Percentiles rank a stretch among this genome's conserved stretches.
Evolutionary conservation across 148 eudicot genomes (phyloP).

Genomic region (Simmondsia chinensis): DNA sequence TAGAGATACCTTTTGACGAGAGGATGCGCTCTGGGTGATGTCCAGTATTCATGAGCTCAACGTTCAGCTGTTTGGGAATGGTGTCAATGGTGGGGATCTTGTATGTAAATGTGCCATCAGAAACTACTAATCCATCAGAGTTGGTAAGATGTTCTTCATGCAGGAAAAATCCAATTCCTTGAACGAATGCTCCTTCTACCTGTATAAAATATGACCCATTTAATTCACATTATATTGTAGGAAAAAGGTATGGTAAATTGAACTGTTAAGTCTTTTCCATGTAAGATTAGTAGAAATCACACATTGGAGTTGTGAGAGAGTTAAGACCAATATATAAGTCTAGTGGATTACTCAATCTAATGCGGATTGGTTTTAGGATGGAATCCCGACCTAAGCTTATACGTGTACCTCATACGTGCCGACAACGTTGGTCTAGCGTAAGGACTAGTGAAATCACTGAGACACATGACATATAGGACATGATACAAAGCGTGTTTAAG

Average conservation of each 20-base stretch:
- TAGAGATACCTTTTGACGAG: slow-evolving; percentile 68
- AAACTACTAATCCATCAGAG: slow-evolving; percentile 56
- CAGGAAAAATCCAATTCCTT: slow-evolving; percentile 92
- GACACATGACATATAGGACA: too few relatives aligned
- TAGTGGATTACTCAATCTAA: too few relatives aligned
- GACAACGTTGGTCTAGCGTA: too few relatives aligned
- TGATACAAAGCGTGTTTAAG: too few relatives aligned
- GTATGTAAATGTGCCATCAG: slow-evolving; percentile 80
- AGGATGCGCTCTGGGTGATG: slow-evolving; percentile 69
- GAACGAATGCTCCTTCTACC: slow-evolving; percentile 94
- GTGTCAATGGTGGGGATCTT: slow-evolving; percentile 90
- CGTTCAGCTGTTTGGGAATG: slow-evolving; percentile 65
- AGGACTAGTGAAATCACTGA: too few relatives aligned
- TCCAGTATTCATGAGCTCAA: slow-evolving; percentile 67
- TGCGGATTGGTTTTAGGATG: too few relatives aligned
- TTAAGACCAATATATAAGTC: too few relatives aligned
- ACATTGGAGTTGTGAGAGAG: too few relatives aligned
- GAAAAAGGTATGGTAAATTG: neutral
- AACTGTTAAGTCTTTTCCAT: too few relatives aligned
- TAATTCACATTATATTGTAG: slow-evolving; percentile 1
- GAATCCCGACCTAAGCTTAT: too few relatives aligned
- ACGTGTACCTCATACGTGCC: too few relatives aligned
- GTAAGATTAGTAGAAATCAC: neutral
- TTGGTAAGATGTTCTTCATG: slow-evolving; percentile 59
- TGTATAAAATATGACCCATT: slow-evolving; percentile 15